A percentile compares a stretch with the other conserved stretches of the same genome.
phyloP scores from a whole-genome alignment of 2,329 filamentous ascomycete species.

The Aspergillus sp. region DNA sequence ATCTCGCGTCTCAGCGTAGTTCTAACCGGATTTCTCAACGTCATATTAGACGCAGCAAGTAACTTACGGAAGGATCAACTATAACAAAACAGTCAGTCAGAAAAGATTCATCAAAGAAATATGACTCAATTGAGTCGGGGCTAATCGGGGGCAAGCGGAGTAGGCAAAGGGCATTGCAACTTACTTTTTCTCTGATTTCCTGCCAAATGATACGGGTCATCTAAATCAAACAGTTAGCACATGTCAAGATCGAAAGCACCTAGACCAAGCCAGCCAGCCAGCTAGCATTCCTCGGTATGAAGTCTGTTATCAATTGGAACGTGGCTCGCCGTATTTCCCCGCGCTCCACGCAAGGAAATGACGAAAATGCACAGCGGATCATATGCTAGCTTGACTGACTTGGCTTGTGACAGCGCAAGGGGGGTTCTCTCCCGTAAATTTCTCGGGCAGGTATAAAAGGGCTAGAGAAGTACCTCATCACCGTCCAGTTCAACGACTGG shows the following conservation, averaged over 20 bases:
- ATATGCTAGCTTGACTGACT: too few relatives aligned
- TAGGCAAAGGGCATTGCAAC: slow-evolving; percentile 13
- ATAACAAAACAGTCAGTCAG: slow-evolving; percentile 8
- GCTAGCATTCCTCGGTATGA: too few relatives aligned
- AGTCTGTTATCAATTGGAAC: too few relatives aligned
- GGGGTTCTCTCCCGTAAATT: too few relatives aligned
- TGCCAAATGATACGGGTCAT: slow-evolving; percentile 99
- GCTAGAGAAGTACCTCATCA: slow-evolving; percentile 48
- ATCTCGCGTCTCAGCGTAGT: slow-evolving; percentile 12
- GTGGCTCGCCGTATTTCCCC: slow-evolving; percentile 27
- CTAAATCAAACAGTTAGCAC: slow-evolving; percentile 39
- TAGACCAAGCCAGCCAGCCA: too few relatives aligned
- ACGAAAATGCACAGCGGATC: slow-evolving; percentile 18
- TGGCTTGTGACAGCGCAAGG: too few relatives aligned
- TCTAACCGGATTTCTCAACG: neutral
- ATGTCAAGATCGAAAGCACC: slow-evolving; percentile 1
- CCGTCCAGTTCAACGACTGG: slow-evolving; percentile 97
- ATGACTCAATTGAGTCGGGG: neutral
- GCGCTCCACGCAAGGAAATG: slow-evolving; percentile 16
- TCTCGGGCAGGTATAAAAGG: slow-evolving; percentile 6
- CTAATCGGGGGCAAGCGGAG: slow-evolving; percentile 2
- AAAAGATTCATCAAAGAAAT: neutral
- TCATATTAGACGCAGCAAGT: slow-evolving; percentile 1
- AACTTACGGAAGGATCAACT: slow-evolving; percentile 76
- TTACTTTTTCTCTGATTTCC: slow-evolving; percentile 90